phyloP scores from a whole-genome alignment of 495 filamentous ascomycete genomes.

The Barbatosphaeria neglecta region DNA sequence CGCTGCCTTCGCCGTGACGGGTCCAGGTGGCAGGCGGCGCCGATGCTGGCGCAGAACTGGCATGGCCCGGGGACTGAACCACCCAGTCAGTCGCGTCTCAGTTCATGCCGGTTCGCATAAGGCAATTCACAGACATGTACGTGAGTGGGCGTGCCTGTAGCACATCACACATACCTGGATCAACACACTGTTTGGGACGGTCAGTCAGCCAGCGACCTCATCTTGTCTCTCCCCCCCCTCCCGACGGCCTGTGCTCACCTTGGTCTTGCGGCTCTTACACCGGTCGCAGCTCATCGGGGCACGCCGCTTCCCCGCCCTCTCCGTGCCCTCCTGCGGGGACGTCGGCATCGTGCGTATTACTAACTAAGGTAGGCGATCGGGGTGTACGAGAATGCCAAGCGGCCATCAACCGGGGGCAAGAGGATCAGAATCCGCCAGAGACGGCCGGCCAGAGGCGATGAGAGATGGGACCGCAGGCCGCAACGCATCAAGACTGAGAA shows the following conservation, averaged over 20 bases:
- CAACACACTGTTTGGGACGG: slow-evolving; percentile 3
- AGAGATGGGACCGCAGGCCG: no score
- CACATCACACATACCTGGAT: slow-evolving; percentile 1
- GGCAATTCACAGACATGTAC: no score
- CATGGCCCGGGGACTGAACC: slow-evolving; percentile 10
- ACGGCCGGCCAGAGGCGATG: not conserved
- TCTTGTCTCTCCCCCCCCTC: no score
- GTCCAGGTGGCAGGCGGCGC: slow-evolving; percentile 6
- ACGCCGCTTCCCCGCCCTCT: slow-evolving; percentile 3
- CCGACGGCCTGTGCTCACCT: no score
- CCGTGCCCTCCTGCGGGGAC: not conserved
- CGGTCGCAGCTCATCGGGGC: slow-evolving; percentile 10
- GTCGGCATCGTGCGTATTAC: not conserved
- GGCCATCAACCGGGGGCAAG: not conserved
- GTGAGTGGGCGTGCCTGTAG: no score
- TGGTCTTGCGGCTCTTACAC: slow-evolving; percentile 10
- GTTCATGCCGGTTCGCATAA: no score
- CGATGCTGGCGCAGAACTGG: slow-evolving; percentile 9
- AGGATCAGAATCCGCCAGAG: not conserved
- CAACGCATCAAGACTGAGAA: no score
- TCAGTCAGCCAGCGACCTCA: not conserved
- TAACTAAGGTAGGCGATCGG: not conserved
- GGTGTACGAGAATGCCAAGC: not conserved
- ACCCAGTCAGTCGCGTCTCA: no score
- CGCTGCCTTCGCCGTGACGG: slow-evolving; percentile 3